Evolutionary conservation across 202 grass and related monocot genomes (phyloP).

Genomic region (Hordeum pubiflorum): DNA sequence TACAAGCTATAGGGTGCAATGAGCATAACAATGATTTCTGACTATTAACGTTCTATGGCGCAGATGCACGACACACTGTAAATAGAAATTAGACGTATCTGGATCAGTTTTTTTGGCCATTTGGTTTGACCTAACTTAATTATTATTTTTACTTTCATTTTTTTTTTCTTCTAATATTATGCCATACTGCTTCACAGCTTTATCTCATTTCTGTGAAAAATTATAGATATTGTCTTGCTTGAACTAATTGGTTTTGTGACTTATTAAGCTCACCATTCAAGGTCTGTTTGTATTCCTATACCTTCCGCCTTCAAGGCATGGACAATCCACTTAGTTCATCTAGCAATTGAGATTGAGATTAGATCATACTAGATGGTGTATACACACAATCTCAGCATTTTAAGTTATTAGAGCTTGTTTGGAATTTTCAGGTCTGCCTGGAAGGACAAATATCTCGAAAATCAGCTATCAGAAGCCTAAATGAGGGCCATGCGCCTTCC

Average conservation of each 20-base stretch:
- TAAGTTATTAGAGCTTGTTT: not conserved
- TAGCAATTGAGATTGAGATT: constrained; percentile 13
- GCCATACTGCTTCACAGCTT: not conserved
- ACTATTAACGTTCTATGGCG: not conserved
- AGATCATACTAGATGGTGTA: not conserved
- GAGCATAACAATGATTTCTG: not conserved
- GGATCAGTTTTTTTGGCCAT: not conserved
- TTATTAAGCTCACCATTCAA: not conserved
- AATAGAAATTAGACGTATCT: not conserved
- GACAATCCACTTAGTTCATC: not conserved
- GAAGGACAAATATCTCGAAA: constrained; percentile 94
- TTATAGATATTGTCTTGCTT: not conserved
- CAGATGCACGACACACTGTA: not conserved
- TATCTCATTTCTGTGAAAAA: no score
- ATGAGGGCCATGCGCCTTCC: constrained; percentile 59
- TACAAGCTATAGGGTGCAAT: not conserved
- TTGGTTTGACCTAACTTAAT: not conserved
- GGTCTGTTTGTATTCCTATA: not conserved
- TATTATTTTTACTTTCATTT: not conserved
- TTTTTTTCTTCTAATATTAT: not conserved
- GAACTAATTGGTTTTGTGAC: not conserved
- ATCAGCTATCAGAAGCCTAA: constrained; percentile 84
- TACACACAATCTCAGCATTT: not conserved
- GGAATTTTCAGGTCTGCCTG: constrained; percentile 64
- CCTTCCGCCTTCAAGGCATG: not conserved